These are phyloP conservation scores for Solanum bulbocastanum DNA, from an alignment of 257 asterid genomes.

Conservation along the genomic window DNA sequence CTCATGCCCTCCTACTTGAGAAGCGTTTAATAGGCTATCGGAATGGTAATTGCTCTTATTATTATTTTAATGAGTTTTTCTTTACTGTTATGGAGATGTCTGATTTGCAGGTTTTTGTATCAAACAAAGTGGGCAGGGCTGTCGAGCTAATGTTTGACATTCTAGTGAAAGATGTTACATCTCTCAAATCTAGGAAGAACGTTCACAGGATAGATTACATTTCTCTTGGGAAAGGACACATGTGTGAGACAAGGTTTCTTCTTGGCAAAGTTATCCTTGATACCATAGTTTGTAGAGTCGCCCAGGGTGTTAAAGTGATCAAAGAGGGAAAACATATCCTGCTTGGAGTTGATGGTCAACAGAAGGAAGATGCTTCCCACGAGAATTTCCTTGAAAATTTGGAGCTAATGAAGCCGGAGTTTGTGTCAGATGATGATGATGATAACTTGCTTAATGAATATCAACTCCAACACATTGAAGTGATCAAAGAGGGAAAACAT, in stretches of 20 bases:
- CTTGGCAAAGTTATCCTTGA: conserved; percentile 58
- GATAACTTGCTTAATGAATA: not conserved
- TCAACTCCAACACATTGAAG: conserved; percentile 5
- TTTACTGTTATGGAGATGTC: not conserved
- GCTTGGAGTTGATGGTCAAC: conserved; percentile 1
- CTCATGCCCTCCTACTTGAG: not conserved
- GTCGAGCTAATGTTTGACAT: conserved; percentile 19
- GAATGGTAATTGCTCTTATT: not conserved
- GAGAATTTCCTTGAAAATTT: not conserved
- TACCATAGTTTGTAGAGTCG: conserved; percentile 25
- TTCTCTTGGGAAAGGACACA: conserved; percentile 29
- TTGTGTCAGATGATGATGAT: not conserved
- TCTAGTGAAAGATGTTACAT: conserved; percentile 16
- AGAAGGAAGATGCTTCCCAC: not conserved
- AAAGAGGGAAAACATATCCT: conserved; percentile 2
- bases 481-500: conserved; percentile 4
- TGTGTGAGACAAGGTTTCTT: conserved; percentile 47
- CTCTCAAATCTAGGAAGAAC: conserved; percentile 7
- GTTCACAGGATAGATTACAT: conserved; percentile 21
- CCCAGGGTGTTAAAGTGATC: conserved; percentile 1
- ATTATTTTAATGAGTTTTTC: not conserved
- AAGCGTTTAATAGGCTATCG: not conserved
- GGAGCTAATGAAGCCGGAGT: not conserved
- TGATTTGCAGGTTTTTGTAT: conserved; percentile 46
- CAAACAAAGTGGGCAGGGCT: conserved; percentile 25